These are phyloP conservation scores for Coemansia sp. DNA, from an alignment of 192 early-diverging fungal species.

Conservation along the genomic window DNA sequence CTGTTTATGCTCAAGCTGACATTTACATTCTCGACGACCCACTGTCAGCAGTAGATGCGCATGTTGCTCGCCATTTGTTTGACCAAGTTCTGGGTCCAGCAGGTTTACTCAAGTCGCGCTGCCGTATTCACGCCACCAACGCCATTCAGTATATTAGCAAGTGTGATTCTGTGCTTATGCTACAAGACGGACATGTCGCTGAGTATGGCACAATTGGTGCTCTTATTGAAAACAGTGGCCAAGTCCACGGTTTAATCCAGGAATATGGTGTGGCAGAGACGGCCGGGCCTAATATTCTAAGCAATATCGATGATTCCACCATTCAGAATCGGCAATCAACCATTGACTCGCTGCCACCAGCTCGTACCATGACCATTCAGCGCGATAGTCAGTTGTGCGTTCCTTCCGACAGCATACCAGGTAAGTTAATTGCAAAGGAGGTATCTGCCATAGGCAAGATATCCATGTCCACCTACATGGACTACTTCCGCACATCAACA, in stretches of 20 bases:
- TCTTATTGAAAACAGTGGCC: background rate
- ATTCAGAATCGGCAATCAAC: too few relatives aligned
- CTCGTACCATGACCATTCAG: too few relatives aligned
- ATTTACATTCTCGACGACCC: conserved; percentile 68
- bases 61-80: conserved; percentile 76
- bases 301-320: too few relatives aligned
- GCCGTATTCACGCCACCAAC: conserved; percentile 80
- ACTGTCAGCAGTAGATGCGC: conserved; percentile 60
- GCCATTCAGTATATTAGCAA: conserved; percentile 73
- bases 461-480: too few relatives aligned
- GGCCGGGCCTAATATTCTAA: too few relatives aligned
- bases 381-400: too few relatives aligned
- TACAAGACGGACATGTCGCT: conserved; percentile 67
- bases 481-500: too few relatives aligned
- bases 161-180: conserved; percentile 47
- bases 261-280: background rate
- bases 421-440: too few relatives aligned
- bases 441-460: too few relatives aligned
- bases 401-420: too few relatives aligned
- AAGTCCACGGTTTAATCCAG: background rate
- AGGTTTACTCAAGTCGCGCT: background rate
- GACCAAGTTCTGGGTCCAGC: conserved; percentile 63
- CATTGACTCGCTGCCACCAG: too few relatives aligned
- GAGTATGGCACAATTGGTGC: conserved; percentile 67
- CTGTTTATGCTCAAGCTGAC: conserved; percentile 83